Evolutionary conservation across 768 basidiomycete species (phyloP).

Genomic region (Coprinellus aureogranulatus): DNA sequence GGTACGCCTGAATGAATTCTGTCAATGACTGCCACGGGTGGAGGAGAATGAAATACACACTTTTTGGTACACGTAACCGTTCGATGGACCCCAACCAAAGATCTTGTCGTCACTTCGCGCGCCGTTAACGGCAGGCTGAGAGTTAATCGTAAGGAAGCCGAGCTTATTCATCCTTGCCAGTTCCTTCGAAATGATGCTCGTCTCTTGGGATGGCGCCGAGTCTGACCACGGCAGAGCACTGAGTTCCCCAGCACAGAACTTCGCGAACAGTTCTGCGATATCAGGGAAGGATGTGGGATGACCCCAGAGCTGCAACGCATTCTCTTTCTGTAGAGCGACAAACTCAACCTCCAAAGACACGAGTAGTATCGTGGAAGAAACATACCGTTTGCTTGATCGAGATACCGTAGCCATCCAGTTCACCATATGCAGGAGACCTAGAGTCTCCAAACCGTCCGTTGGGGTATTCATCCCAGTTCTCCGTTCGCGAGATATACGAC

Average conservation of each 20-base stretch:
- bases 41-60: conserved; percentile 31
- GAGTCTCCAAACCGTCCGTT: conserved; percentile 99
- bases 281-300: conserved; percentile 67
- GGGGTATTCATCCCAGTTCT: conserved; percentile 99
- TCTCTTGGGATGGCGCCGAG: conserved; percentile 81
- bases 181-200: conserved; percentile 70
- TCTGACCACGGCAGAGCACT: conserved; percentile 93
- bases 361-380: conserved; percentile 4
- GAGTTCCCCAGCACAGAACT: conserved; percentile 76
- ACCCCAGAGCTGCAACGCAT: conserved; percentile 87
- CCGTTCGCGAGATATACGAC: conserved; percentile 93
- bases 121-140: conserved; percentile 93
- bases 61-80: conserved; percentile 96
- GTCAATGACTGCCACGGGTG: background rate
- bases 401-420: conserved; percentile 94
- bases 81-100: conserved; percentile 91
- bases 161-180: conserved; percentile 84
- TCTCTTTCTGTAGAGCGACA: conserved; percentile 60
- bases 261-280: conserved; percentile 70
- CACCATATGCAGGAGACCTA: conserved; percentile 95
- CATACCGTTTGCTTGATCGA: conserved; percentile 84
- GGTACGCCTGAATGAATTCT: conserved; percentile 66
- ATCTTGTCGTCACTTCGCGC: conserved; percentile 78
- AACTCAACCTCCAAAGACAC: conserved; percentile 5
- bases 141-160: conserved; percentile 96